phyloP scores from a whole-genome alignment of 192 early-diverging fungal genomes.

The Coemansia sp. region DNA sequence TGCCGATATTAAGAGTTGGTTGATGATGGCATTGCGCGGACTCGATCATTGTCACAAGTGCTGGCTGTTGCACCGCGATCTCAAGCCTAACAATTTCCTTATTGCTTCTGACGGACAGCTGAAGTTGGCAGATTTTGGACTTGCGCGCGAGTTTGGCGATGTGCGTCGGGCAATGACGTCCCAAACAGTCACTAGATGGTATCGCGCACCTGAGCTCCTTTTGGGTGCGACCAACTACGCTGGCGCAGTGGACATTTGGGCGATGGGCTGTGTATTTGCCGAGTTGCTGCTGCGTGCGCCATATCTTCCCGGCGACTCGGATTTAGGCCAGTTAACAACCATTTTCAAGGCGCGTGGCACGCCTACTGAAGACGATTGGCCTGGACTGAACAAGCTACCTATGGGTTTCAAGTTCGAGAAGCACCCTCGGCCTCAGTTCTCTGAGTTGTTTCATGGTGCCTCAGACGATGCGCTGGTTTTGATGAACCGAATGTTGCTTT shows the following conservation, averaged over 20 bases:
- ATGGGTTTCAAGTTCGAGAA: constrained; percentile 70
- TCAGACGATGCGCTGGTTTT: constrained; percentile 79
- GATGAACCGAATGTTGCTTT: constrained; percentile 82
- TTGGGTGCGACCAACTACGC: constrained; percentile 88
- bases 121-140: constrained; percentile 98
- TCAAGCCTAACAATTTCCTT: constrained; percentile 87
- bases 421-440: constrained; percentile 70
- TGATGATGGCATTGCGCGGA: constrained; percentile 93
- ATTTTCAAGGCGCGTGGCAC: constrained; percentile 82
- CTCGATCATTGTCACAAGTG: constrained; percentile 87
- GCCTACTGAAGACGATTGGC: constrained; percentile 81
- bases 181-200: constrained; percentile 96
- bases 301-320: constrained; percentile 81
- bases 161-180: constrained; percentile 80
- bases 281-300: constrained; percentile 91
- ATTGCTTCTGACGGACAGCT: constrained; percentile 82
- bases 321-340: constrained; percentile 72
- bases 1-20: constrained; percentile 95
- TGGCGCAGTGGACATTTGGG: constrained; percentile 92
- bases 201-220: constrained; percentile 92
- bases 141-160: constrained; percentile 94
- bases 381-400: constrained; percentile 70
- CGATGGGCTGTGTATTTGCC: constrained; percentile 97
- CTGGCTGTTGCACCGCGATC: constrained; percentile 89
- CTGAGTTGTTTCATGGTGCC: constrained; percentile 80